Evolutionary conservation across 352 stramenopile species (phyloP).

Genomic region (Phytophthora sp.): DNA sequence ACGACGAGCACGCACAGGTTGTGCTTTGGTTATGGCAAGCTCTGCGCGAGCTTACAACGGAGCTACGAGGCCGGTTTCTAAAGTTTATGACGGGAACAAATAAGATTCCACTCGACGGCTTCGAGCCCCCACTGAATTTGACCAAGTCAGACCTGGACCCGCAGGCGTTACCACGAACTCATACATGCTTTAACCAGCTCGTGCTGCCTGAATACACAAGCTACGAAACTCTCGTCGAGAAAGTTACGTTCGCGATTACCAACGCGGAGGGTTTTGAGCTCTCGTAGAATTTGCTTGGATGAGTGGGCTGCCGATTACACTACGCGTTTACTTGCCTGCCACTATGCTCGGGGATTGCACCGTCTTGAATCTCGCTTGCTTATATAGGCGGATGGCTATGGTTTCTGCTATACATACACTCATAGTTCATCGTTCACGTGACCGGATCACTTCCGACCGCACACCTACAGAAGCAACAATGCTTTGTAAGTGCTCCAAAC

Average conservation of each 20-base stretch:
- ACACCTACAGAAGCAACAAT: no score
- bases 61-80: constrained; percentile 70
- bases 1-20: constrained; percentile 74
- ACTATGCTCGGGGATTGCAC: no score
- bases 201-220: constrained; percentile 81
- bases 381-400: no score
- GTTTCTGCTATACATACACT: no score
- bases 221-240: constrained; percentile 70
- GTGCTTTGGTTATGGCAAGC: constrained; percentile 89
- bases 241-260: constrained; percentile 80
- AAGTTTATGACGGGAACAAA: constrained; percentile 88
- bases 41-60: constrained; percentile 65
- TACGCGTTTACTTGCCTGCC: constrained; percentile 10
- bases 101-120: constrained; percentile 85
- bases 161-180: constrained; percentile 67
- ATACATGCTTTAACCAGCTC: constrained; percentile 92
- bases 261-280: constrained; percentile 86
- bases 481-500: no score
- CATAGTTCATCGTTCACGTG: no score
- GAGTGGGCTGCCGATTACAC: no score
- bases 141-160: constrained; percentile 81
- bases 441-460: no score
- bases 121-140: constrained; percentile 86
- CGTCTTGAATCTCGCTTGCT: no score
- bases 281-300: constrained; percentile 43